Conservation (phyloP, 352 stramenopile species). For the Pythium rishiriense region DNA sequence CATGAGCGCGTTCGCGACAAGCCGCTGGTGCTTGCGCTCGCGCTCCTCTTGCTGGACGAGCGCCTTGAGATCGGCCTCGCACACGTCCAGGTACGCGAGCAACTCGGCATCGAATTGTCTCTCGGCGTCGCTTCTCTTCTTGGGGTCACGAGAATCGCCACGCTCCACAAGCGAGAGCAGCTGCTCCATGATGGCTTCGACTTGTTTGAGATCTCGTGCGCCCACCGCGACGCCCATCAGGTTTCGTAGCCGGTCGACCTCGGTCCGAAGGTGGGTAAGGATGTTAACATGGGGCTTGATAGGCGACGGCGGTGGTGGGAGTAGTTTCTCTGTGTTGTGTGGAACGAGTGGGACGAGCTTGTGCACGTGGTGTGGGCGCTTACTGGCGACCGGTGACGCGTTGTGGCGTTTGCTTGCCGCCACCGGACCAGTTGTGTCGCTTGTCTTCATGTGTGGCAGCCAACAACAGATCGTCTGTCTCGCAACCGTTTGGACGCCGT, state of each 20-base stretch:
- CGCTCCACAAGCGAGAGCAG: conserved; percentile 6
- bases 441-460: not conserved
- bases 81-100: conserved; percentile 9
- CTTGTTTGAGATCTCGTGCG: not conserved
- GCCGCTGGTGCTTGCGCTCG: conserved; percentile 11
- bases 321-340: not conserved
- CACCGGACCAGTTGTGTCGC: not conserved
- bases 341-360: not conserved
- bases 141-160: not conserved
- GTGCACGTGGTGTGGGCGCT: not conserved
- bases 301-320: too few relatives aligned
- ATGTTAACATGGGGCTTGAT: not conserved
- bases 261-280: not conserved
- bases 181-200: conserved; percentile 14
- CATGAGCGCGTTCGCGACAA: conserved; percentile 5
- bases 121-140: not conserved
- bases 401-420: not conserved
- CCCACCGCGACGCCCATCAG: conserved; percentile 6
- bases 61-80: not conserved
- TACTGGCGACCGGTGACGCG: not conserved
- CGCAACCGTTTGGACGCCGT: too few relatives aligned
- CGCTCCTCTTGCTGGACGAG: conserved; percentile 8
- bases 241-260: not conserved
- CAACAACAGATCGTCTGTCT: too few relatives aligned
- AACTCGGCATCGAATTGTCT: not conserved